A percentile compares a stretch with the other conserved stretches of the same genome.
These are phyloP conservation scores for Didymellaceae sp. DNA, from an alignment of 2,329 filamentous ascomycete genomes.

Conservation along the genomic window DNA sequence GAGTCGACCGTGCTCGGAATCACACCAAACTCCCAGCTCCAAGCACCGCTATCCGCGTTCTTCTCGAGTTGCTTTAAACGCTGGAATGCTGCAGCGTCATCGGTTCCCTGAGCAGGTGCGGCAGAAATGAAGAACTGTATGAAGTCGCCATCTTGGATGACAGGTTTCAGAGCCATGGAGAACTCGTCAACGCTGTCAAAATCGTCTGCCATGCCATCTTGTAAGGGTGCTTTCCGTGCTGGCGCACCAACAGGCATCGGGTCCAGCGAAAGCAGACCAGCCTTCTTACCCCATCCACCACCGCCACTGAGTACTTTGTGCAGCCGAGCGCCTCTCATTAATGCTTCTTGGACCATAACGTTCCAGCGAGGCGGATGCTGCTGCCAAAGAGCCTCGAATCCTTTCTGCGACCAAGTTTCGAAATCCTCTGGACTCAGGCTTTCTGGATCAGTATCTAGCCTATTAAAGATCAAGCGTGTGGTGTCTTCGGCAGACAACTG, in stretches of 20 bases:
- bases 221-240: neutral
- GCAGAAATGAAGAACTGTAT: slow-evolving; percentile 55
- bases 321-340: slow-evolving; percentile 48
- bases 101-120: neutral
- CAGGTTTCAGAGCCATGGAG: slow-evolving; percentile 56
- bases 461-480: neutral
- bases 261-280: slow-evolving; percentile 79
- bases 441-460: neutral
- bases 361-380: slow-evolving; percentile 30
- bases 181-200: slow-evolving; percentile 36
- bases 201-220: slow-evolving; percentile 4
- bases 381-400: slow-evolving; percentile 14
- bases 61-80: slow-evolving; percentile 4
- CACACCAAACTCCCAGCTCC: slow-evolving; percentile 48
- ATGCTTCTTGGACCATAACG: slow-evolving; percentile 25
- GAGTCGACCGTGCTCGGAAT: slow-evolving; percentile 55
- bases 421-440: neutral
- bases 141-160: slow-evolving; percentile 67
- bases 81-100: neutral
- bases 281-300: slow-evolving; percentile 83
- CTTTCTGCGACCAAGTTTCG: neutral
- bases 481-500: neutral
- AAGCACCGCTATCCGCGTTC: neutral
- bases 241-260: slow-evolving; percentile 51
- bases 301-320: slow-evolving; percentile 73